Evolutionary conservation across 1,139 yeast genomes (phyloP), one percentile per base, ranked within the genome.

Genomic region (Kurtzmaniella quercitrusa): DNA sequence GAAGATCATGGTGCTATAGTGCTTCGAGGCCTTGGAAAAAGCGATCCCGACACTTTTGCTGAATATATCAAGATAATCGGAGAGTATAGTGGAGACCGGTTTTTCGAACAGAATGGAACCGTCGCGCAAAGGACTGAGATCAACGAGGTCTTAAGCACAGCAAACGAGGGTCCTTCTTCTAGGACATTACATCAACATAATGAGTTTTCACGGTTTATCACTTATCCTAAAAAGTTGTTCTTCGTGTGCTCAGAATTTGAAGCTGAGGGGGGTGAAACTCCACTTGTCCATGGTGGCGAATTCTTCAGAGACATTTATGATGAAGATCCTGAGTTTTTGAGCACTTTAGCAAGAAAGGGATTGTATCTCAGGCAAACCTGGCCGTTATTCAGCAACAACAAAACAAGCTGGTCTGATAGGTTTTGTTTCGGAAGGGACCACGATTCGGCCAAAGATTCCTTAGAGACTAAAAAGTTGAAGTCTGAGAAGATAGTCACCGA

Each of bases 231-330:
- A 3, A 54, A 50, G 8, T 46, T 64, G 17, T 53, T 53, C 33
- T 63, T 63, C 42, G 54, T 54, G 2, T 58, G 63, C 34, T 17
- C 41, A 3, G 33, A 46, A 18, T 43, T 44, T 14, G 50, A 50
- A 19, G 51, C 52, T 14, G 46, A 45, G 24, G 65, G 63, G 3
- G 66, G 66, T 17, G 63, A 55, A 23, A 60, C 65, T 16, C 64
- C 65, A 10, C 49, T 63, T 3, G 60, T 55, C 6, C 66, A 62
- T 47, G 65, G 65, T 3, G 61, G 57, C 14, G 69, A 64, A 40
- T 43, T 59, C 11, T 63, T 55, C 42, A 52, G 59, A 1, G 40
- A 38, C 3, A 46, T 62, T 16, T 17, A 48, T 6, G 44, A 50
- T 14, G 46, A 49, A 21, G 46, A 46, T 14, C 67, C 66, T 1